Base-by-base conservation (phyloP, 1,284 basidiomycete species). In the Microbotryum saponariae region DNA sequence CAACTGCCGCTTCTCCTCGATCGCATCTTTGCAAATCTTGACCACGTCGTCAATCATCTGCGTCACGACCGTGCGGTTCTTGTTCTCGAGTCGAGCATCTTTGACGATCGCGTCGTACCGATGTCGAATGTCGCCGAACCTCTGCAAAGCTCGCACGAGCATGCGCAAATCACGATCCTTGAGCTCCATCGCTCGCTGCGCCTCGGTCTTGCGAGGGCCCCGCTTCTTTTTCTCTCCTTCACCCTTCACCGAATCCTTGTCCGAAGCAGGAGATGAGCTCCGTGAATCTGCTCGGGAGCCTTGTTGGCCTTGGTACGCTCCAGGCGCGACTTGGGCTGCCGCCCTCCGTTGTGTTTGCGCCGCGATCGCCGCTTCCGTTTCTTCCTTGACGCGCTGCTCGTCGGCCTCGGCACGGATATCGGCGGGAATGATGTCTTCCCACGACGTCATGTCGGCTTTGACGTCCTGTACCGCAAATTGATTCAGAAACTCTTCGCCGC, bases 391-490 rank as follows among this genome's bases (percentile, higher is more conserved):
- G 37, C 71, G 70, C 60, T 72, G 71, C 56, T 74, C 73, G 56
- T 76, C 75, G 31, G 56, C 65, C 75, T 85, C 86, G 74, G 88
- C 85, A 8, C 96, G 87, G 72, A 93, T 91, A 46, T 94, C 91
- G 14, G 88, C 77, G 9, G 96, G 96, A 70, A 99, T 98, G 74
- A 99, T 98, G 70, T 98, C 96, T 74, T 98, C 96, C 96, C 96
- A 98, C 74, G 72, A 73, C 4, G 79, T 90, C 81, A 97, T 89
- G 77, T 94, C 91, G 73, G 93, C 91, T 82, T 97, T 97, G 74
- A 98, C 87, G 76, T 98, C 96, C 76, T 91, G 94, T 67, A 98
- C 90, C 58, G 89, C 93, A 74, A 98, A 96, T 72, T 90, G 88
- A 46, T 93, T 86, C 64, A 98, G 81, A 84, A 99, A 99, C 61